Conservation (phyloP, 1,139 yeast species). For the Scheffersomyces titani region DNA sequence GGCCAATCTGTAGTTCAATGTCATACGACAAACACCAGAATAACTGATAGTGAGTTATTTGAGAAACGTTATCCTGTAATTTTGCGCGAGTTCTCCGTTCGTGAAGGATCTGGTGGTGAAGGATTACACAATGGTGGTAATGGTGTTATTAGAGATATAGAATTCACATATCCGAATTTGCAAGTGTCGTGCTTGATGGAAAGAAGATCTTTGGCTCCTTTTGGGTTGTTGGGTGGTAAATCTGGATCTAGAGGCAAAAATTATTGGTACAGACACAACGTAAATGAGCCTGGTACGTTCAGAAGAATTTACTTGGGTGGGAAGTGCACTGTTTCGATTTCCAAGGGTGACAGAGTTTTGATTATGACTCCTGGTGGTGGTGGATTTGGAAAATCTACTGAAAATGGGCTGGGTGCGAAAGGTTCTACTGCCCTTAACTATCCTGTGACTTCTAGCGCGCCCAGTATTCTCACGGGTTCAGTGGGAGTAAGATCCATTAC, state of each 20-base stretch:
- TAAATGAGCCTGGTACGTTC: constrained; percentile 20
- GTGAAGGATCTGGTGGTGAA: constrained; percentile 43
- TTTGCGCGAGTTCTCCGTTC: constrained; percentile 40
- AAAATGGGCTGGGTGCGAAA: constrained; percentile 3
- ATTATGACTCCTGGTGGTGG: constrained; percentile 53
- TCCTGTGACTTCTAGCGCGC: constrained; percentile 23
- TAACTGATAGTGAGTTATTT: constrained; percentile 49
- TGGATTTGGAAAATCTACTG: constrained; percentile 36
- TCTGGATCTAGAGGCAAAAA: constrained; percentile 43
- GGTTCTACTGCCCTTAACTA: constrained; percentile 16
- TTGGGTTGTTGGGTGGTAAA: constrained; percentile 45
- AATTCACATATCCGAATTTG: constrained; percentile 38
- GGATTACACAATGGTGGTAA: constrained; percentile 47
- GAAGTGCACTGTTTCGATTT: constrained; percentile 39
- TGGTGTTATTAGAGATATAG: constrained; percentile 49
- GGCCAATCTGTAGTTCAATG: constrained; percentile 51
- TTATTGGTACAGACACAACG: constrained; percentile 32
- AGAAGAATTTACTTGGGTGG: constrained; percentile 41
- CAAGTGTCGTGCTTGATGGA: constrained; percentile 50
- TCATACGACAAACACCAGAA: constrained; percentile 51
- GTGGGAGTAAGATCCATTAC: constrained; percentile 33
- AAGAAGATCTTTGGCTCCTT: constrained; percentile 46
- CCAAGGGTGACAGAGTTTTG: constrained; percentile 43
- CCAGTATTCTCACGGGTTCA: constrained; percentile 35
- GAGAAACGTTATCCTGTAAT: constrained; percentile 51